Evolutionary conservation across 1,139 yeast species (phyloP), one percentile per base, ranked within the genome.

Genomic region (Yamadazyma dushanensis): DNA sequence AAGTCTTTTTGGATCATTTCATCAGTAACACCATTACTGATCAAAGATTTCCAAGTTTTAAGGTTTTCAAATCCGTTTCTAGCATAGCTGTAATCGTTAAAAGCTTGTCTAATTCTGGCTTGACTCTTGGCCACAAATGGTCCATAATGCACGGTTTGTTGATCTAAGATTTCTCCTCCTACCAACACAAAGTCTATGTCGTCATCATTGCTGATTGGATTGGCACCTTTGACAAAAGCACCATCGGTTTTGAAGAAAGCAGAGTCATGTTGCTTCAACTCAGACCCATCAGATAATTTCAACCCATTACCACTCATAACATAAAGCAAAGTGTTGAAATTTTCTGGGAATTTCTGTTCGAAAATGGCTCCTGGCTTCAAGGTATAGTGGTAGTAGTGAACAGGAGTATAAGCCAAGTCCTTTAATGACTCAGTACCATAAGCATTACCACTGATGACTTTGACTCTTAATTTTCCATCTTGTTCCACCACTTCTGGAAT

Each of bases 321-420:
- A 57, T 88, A 88, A 37, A 86, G 53, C 62, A 89, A 87, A 26
- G 80, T 78, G 59, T 86, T 89, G 71, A 74, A 86, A 43, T 73
- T 78, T 3, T 55, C 48, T 11, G 86, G 81, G 37, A 87, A 66
- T 24, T 66, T 66, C 59, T 88, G 96, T 25, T 59, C 59, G 50
- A 83, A 80, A 16, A 61, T 61, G 31, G 87, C 88, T 35, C 90
- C 92, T 7, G 87, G 83, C 50, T 79, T 71, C 43, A 86, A 69
- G 13, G 64, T 70, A 52, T 68, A 81, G 53, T 85, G 84, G 54
- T 87, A 82, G 61, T 80, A 85, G 53, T 84, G 78, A 29, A 89
- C 76, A 16, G 96, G 95, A 2, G 95, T 86, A 54, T 84, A 83
- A 2, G 96, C 95, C 53, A 89, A 71, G 46, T 85, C 89, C 52